These are phyloP conservation scores for Pseudopyricularia javanii DNA, from an alignment of 2,329 filamentous ascomycete genomes.

Conservation along the genomic window DNA sequence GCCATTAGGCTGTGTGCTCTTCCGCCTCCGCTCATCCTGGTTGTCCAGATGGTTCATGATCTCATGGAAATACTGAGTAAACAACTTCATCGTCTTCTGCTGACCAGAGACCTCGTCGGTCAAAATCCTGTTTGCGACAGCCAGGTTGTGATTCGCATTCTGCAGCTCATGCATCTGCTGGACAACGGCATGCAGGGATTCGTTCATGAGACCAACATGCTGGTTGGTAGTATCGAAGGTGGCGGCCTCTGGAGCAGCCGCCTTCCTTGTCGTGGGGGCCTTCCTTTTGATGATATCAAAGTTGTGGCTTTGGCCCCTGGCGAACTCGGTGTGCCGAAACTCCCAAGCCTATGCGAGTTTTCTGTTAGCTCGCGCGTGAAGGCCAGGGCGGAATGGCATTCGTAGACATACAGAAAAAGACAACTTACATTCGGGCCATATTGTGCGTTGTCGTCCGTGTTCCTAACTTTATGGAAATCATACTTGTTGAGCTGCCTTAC, in stretches of 20 bases:
- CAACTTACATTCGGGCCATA: constrained; percentile 63
- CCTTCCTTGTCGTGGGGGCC: constrained; percentile 79
- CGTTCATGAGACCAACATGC: constrained; percentile 80
- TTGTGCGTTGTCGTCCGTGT: constrained; percentile 75
- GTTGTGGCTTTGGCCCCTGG: constrained; percentile 88
- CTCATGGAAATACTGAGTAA: constrained; percentile 45
- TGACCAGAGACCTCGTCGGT: constrained; percentile 48
- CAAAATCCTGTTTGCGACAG: constrained; percentile 48
- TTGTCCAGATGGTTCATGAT: constrained; percentile 43
- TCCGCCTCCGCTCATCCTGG: constrained; percentile 30
- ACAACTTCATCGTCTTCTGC: constrained; percentile 47
- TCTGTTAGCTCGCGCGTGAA: not conserved
- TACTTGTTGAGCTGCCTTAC: constrained; percentile 95
- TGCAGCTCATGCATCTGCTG: constrained; percentile 84
- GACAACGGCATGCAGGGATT: constrained; percentile 78
- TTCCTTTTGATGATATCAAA: constrained; percentile 94
- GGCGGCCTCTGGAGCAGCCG: constrained; percentile 52
- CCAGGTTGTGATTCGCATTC: constrained; percentile 70
- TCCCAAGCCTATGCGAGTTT: constrained; percentile 60
- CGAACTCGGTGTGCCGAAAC: constrained; percentile 95
- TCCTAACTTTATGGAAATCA: constrained; percentile 95
- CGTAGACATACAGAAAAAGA: not conserved
- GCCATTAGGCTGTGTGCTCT: constrained; percentile 21
- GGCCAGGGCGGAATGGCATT: not conserved
- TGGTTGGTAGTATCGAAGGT: constrained; percentile 63